Percentiles rank a stretch among this genome's conserved stretches.
Conservation (phyloP, 139 green algal species). For the Gonium pectorale region DNA sequence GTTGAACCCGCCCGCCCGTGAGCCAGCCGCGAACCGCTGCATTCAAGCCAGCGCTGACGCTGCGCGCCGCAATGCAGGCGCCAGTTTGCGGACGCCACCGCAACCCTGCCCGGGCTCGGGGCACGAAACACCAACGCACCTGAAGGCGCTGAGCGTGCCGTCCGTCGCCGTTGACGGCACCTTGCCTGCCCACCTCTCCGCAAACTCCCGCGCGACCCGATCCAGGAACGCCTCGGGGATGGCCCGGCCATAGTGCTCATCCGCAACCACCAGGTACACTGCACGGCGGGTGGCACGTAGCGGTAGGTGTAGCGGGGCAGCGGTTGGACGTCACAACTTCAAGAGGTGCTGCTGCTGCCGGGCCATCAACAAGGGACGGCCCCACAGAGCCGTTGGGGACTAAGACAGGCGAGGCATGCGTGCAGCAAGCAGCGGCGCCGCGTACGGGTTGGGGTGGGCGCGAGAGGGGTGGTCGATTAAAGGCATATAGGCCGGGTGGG, state of each 20-base stretch:
- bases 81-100: background rate
- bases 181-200: conserved; percentile 78
- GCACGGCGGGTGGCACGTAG: too few species aligned
- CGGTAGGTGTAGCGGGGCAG: too few species aligned
- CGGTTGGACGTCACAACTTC: background rate
- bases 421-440: too few species aligned
- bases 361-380: too few species aligned
- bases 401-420: too few species aligned
- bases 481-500: too few species aligned
- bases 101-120: too few species aligned
- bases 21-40: background rate
- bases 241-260: conserved; percentile 86
- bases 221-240: conserved; percentile 95
- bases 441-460: background rate
- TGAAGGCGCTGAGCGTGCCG: conserved; percentile 59
- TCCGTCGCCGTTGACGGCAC: conserved; percentile 56
- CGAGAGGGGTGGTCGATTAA: background rate
- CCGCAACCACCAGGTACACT: conserved; percentile 92
- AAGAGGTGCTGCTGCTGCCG: background rate
- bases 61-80: background rate
- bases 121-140: too few species aligned
- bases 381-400: too few species aligned
- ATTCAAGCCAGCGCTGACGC: background rate
- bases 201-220: conserved; percentile 74
- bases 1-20: too few species aligned